A percentile compares a stretch with the other conserved stretches of the same genome.
Evolutionary conservation across 108 stramenopile genomes (phyloP).

Genomic region (Poteriospumella lacustris): DNA sequence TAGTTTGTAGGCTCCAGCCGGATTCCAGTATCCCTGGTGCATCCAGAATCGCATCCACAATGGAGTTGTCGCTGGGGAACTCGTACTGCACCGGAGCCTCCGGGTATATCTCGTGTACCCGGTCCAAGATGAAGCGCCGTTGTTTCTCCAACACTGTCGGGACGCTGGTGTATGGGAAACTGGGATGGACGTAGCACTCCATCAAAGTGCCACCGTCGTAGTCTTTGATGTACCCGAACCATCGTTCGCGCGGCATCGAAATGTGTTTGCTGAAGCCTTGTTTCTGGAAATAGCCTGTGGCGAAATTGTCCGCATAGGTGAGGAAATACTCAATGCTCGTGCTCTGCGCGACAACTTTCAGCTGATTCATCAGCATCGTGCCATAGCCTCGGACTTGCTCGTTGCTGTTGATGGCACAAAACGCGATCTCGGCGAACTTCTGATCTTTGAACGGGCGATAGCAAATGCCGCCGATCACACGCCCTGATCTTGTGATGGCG

Average conservation of each 20-base stretch:
- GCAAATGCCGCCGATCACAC: slow-evolving; percentile 92
- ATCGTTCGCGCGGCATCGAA: slow-evolving; percentile 45
- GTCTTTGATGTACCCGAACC: slow-evolving; percentile 91
- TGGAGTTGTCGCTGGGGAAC: too few species aligned
- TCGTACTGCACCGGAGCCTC: too few species aligned
- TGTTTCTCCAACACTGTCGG: slow-evolving; percentile 74
- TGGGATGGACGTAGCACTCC: slow-evolving; percentile 96
- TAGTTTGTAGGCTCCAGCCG: background rate
- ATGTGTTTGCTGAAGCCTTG: slow-evolving; percentile 70
- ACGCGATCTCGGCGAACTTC: slow-evolving; percentile 91
- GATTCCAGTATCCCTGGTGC: background rate
- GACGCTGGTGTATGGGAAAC: slow-evolving; percentile 77
- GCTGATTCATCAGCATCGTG: slow-evolving; percentile 92
- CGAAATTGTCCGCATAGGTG: slow-evolving; percentile 98
- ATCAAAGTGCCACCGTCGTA: slow-evolving; percentile 97
- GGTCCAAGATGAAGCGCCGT: slow-evolving; percentile 31
- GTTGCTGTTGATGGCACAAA: slow-evolving; percentile 85
- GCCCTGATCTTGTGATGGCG: slow-evolving; percentile 67
- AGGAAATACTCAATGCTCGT: slow-evolving; percentile 88
- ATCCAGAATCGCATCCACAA: too few species aligned
- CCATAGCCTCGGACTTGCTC: slow-evolving; percentile 90
- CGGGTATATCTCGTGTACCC: background rate
- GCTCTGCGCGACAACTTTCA: slow-evolving; percentile 75
- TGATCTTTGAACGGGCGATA: slow-evolving; percentile 81
- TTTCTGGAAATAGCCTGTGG: slow-evolving; percentile 95